Conservation (phyloP, 352 stramenopile genomes). For the Phytophthora tubulina region DNA sequence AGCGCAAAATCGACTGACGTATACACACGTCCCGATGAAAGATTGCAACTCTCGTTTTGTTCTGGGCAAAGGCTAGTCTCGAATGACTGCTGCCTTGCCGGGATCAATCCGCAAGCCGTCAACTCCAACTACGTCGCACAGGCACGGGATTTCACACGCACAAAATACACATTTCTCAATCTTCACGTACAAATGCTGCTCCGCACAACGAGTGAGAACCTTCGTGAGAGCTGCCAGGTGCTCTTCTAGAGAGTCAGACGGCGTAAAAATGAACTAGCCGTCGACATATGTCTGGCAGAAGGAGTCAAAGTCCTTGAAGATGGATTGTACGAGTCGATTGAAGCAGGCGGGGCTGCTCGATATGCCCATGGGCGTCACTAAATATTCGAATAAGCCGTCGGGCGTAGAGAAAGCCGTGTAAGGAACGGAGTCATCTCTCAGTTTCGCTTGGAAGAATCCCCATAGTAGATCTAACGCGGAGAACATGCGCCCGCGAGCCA, state of each 20-base stretch:
- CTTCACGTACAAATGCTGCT: slow-evolving; percentile 8
- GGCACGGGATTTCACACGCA: slow-evolving; percentile 8
- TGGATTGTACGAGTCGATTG: not conserved
- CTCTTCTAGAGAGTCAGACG: not conserved
- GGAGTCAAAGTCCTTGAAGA: not conserved
- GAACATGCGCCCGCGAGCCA: not conserved
- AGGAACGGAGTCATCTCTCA: not conserved
- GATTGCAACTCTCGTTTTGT: not conserved
- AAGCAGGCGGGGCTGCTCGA: slow-evolving; percentile 9
- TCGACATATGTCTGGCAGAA: slow-evolving; percentile 21
- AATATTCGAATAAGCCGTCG: slow-evolving; percentile 2
- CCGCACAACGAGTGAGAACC: slow-evolving; percentile 3
- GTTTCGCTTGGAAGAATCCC: too few species aligned
- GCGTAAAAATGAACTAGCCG: slow-evolving; percentile 9
- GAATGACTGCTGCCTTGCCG: not conserved
- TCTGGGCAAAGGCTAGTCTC: slow-evolving; percentile 1
- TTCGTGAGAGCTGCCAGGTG: slow-evolving; percentile 4
- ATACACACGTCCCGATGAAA: not conserved
- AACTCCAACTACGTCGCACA: not conserved
- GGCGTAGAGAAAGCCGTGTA: slow-evolving; percentile 13
- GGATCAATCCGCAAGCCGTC: slow-evolving; percentile 19
- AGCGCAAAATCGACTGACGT: not conserved
- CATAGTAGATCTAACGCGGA: slow-evolving; percentile 6
- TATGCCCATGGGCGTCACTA: slow-evolving; percentile 3
- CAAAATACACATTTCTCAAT: slow-evolving; percentile 24